phyloP scores from a whole-genome alignment of 306 rosid genomes.

The Elaeagnus macrophylla region DNA sequence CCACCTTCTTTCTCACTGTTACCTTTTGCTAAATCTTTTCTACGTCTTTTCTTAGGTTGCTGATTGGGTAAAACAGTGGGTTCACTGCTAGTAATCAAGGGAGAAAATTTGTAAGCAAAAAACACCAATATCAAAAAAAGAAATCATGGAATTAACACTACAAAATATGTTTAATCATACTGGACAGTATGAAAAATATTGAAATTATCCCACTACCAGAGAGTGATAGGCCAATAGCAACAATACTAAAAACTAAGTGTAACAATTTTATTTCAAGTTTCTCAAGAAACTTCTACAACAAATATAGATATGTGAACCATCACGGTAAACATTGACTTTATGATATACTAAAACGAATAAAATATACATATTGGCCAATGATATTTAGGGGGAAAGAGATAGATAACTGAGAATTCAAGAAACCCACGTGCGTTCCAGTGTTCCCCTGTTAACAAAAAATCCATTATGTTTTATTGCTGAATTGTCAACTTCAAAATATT shows the following conservation, averaged over 20 bases:
- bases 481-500: conserved; percentile 90
- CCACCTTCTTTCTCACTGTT: conserved; percentile 45
- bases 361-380: not conserved
- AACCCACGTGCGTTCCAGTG: conserved; percentile 84
- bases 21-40: conserved; percentile 65
- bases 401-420: conserved; percentile 2
- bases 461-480: conserved; percentile 90
- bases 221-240: not conserved
- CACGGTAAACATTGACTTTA: no score
- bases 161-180: not conserved
- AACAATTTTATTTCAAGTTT: no score
- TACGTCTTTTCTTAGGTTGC: conserved; percentile 91
- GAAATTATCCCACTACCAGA: not conserved
- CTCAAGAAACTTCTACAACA: no score
- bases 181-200: not conserved
- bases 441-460: conserved; percentile 90
- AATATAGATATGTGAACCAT: no score
- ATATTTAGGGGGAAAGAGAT: not conserved
- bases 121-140: not conserved
- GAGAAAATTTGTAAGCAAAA: conserved; percentile 17
- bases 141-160: not conserved
- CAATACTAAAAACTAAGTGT: no score
- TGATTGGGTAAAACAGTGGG: conserved; percentile 61
- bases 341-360: no score
- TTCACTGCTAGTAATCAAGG: conserved; percentile 33